Percentiles rank a stretch among this genome's conserved stretches.
phyloP scores from a whole-genome alignment of 2,329 filamentous ascomycete species.

The Knoxdaviesia proteae region DNA sequence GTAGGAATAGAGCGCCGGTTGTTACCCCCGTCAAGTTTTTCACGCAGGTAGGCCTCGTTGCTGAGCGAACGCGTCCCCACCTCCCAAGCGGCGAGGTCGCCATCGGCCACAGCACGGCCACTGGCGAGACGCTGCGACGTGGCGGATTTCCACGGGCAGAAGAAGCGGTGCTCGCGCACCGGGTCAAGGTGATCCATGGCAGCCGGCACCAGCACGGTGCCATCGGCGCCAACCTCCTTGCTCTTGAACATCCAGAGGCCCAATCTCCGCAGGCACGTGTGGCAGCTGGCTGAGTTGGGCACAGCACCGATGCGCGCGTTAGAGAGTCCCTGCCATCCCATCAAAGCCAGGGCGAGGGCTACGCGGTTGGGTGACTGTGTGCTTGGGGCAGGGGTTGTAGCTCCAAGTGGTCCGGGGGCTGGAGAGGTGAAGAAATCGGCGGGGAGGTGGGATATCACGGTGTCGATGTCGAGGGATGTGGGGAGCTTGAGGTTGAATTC shows the following conservation, averaged over 20 bases:
- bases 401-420: slow-evolving; percentile 7
- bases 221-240: slow-evolving; percentile 38
- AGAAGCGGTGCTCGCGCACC: slow-evolving; percentile 55
- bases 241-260: slow-evolving; percentile 88
- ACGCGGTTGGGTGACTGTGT: slow-evolving; percentile 28
- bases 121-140: slow-evolving; percentile 29
- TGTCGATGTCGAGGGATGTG: slow-evolving; percentile 26
- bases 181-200: slow-evolving; percentile 49
- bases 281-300: slow-evolving; percentile 57
- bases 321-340: slow-evolving; percentile 53
- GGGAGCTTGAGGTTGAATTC: slow-evolving; percentile 39
- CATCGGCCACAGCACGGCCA: slow-evolving; percentile 13
- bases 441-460: slow-evolving; percentile 27
- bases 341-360: slow-evolving; percentile 47
- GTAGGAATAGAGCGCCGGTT: no score
- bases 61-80: slow-evolving; percentile 30
- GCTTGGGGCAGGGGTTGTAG: slow-evolving; percentile 1
- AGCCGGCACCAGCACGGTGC: slow-evolving; percentile 32
- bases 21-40: slow-evolving; percentile 1
- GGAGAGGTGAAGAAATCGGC: slow-evolving; percentile 30
- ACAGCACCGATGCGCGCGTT: slow-evolving; percentile 34
- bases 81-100: slow-evolving; percentile 30
- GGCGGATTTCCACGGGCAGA: slow-evolving; percentile 61
- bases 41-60: slow-evolving; percentile 34
- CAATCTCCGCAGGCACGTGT: slow-evolving; percentile 69